Conservation (phyloP, 139 green algal species). For the Chlorella vulgaris region DNA sequence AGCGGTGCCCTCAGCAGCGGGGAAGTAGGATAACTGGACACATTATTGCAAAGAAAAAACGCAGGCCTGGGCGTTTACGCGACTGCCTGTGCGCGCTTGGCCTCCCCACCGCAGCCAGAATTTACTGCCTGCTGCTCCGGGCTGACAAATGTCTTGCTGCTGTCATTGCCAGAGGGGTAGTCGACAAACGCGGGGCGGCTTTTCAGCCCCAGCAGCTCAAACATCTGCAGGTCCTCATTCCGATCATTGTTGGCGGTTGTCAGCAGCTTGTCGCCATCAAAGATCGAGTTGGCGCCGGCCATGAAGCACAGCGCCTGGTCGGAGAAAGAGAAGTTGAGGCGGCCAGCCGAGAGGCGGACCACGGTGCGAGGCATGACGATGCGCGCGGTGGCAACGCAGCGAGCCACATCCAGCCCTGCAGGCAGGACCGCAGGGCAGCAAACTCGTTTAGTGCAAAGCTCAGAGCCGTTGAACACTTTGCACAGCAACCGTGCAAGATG, state of each 20-base stretch:
- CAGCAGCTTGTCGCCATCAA: constrained; percentile 97
- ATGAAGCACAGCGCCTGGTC: constrained; percentile 95
- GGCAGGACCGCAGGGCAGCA: constrained; percentile 28
- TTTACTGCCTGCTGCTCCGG: background rate
- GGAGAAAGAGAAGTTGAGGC: constrained; percentile 58
- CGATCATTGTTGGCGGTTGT: constrained; percentile 97
- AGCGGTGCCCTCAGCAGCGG: no score
- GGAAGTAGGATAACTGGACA: background rate
- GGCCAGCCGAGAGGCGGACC: constrained; percentile 90
- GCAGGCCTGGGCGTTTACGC: background rate
- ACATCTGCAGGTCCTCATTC: constrained; percentile 75
- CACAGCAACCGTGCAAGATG: no score
- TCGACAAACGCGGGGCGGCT: constrained; percentile 82
- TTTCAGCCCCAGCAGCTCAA: constrained; percentile 81
- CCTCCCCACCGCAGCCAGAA: constrained; percentile 22
- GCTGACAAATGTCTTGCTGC: background rate
- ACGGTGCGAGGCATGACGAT: constrained; percentile 94
- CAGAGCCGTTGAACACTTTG: no score
- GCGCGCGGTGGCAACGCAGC: constrained; percentile 93
- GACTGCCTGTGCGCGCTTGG: constrained; percentile 15
- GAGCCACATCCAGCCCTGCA: constrained; percentile 83
- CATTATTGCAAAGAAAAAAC: background rate
- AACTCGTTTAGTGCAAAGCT: background rate
- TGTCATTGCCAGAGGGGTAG: constrained; percentile 67
- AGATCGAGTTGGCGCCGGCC: constrained; percentile 98